Evolutionary conservation across 1,139 yeast genomes (phyloP).

Genomic region (Geotrichum reessii): DNA sequence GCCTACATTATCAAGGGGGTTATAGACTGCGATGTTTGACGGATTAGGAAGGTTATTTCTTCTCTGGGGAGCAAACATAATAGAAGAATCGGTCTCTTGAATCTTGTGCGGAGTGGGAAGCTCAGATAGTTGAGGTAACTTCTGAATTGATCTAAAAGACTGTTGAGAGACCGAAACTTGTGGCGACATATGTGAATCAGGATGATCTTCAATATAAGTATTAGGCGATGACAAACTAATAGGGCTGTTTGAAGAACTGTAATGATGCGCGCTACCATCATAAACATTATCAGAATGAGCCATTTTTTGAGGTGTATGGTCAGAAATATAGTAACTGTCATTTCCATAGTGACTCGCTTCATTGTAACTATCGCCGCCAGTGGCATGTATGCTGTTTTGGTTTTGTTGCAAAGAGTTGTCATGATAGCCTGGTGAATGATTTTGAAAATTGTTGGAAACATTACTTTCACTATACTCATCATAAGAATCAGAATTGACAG

Average conservation of each 20-base stretch:
- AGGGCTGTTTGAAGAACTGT: background rate
- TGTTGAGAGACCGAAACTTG: constrained; percentile 11
- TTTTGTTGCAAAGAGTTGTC: background rate
- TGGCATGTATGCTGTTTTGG: background rate
- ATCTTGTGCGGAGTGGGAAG: constrained; percentile 35
- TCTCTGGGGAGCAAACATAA: constrained; percentile 32
- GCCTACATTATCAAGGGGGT: constrained; percentile 22
- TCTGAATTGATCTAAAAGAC: constrained; percentile 16
- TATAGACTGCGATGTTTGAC: constrained; percentile 21
- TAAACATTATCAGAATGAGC: background rate
- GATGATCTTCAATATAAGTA: background rate
- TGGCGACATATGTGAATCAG: background rate
- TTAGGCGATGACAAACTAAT: background rate
- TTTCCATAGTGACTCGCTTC: background rate
- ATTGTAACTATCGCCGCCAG: background rate
- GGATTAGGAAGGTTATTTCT: constrained; percentile 22
- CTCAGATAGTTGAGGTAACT: constrained; percentile 26
- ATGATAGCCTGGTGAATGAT: background rate
- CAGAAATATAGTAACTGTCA: background rate
- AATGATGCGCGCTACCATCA: background rate
- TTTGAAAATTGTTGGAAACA: background rate
- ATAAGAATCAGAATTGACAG: background rate
- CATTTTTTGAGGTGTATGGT: background rate
- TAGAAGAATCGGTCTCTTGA: constrained; percentile 30
- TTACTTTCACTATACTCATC: background rate